phyloP scores from a whole-genome alignment of 2,329 filamentous ascomycete genomes.

The Botrytis pseudocinerea region DNA sequence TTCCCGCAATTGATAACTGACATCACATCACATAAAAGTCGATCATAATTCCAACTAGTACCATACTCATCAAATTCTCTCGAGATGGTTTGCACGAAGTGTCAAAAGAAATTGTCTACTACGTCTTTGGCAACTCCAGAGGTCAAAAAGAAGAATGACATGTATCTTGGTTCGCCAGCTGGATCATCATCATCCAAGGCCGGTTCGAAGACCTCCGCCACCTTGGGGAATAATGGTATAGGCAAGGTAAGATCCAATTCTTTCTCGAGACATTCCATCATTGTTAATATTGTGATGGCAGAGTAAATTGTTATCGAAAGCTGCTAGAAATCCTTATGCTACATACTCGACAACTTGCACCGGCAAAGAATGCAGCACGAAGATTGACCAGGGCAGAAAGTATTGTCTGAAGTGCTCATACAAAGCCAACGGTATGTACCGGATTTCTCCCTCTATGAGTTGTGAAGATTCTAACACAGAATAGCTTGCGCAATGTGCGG shows the following conservation, averaged over 20 bases:
- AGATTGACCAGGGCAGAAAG: slow-evolving; percentile 60
- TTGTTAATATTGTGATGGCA: slow-evolving; percentile 36
- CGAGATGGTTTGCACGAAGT: slow-evolving; percentile 65
- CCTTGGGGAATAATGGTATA: slow-evolving; percentile 58
- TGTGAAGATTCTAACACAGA: slow-evolving; percentile 15
- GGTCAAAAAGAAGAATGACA: slow-evolving; percentile 68
- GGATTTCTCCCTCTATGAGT: not conserved
- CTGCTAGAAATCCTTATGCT: slow-evolving; percentile 66
- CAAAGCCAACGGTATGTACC: slow-evolving; percentile 55
- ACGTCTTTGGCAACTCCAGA: slow-evolving; percentile 63
- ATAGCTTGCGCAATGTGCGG: slow-evolving; percentile 65
- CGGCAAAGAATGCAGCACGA: slow-evolving; percentile 62
- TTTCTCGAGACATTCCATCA: not conserved
- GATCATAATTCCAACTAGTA: slow-evolving; percentile 19
- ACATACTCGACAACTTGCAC: slow-evolving; percentile 56
- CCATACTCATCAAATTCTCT: not conserved
- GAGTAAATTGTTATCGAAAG: slow-evolving; percentile 65
- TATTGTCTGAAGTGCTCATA: slow-evolving; percentile 65
- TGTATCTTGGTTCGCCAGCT: slow-evolving; percentile 65
- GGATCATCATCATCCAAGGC: slow-evolving; percentile 43
- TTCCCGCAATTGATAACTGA: slow-evolving; percentile 16
- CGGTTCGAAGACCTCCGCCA: slow-evolving; percentile 51
- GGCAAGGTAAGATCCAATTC: slow-evolving; percentile 51
- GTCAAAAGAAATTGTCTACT: slow-evolving; percentile 59
- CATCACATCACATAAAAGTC: slow-evolving; percentile 26